These are phyloP conservation scores for Mycena epipterygia DNA, from an alignment of 768 basidiomycete genomes.

Conservation along the genomic window DNA sequence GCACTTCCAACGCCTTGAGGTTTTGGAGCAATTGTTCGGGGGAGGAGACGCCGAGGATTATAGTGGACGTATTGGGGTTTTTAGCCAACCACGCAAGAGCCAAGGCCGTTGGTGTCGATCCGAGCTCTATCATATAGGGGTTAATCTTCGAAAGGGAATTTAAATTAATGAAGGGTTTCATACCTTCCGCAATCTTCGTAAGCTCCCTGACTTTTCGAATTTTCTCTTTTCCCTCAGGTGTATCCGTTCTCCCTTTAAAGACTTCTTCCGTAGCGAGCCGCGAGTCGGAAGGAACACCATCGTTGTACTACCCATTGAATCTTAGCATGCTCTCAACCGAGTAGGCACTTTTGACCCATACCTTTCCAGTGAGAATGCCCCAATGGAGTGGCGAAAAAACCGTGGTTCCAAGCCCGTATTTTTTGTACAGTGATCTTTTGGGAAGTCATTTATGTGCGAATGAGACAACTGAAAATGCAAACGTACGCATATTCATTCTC, in stretches of 20 bases:
- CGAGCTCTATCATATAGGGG: slow-evolving; percentile 69
- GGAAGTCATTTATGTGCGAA: not conserved
- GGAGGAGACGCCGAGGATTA: slow-evolving; percentile 77
- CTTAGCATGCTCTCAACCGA: not conserved
- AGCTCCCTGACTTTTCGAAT: slow-evolving; percentile 79
- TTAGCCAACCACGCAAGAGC: slow-evolving; percentile 83
- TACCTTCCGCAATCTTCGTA: slow-evolving; percentile 73
- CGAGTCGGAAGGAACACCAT: slow-evolving; percentile 81
- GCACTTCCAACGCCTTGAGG: slow-evolving; percentile 77
- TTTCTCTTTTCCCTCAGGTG: slow-evolving; percentile 65
- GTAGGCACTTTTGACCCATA: not conserved
- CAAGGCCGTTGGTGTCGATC: slow-evolving; percentile 71
- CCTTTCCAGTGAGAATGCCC: slow-evolving; percentile 79
- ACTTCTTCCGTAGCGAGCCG: slow-evolving; percentile 72
- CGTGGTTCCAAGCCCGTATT: slow-evolving; percentile 77
- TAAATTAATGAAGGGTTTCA: not conserved
- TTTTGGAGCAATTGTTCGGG: slow-evolving; percentile 76
- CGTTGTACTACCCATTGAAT: slow-evolving; percentile 69
- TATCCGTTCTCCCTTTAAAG: slow-evolving; percentile 68
- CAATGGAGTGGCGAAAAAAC: slow-evolving; percentile 80
- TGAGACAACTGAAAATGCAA: not conserved
- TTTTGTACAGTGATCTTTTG: slow-evolving; percentile 76
- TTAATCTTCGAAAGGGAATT: no score
- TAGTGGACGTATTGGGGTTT: slow-evolving; percentile 75
- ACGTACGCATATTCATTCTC: slow-evolving; percentile 82